phyloP scores from a whole-genome alignment of 306 rosid genomes.

The Lablab purpureus region DNA sequence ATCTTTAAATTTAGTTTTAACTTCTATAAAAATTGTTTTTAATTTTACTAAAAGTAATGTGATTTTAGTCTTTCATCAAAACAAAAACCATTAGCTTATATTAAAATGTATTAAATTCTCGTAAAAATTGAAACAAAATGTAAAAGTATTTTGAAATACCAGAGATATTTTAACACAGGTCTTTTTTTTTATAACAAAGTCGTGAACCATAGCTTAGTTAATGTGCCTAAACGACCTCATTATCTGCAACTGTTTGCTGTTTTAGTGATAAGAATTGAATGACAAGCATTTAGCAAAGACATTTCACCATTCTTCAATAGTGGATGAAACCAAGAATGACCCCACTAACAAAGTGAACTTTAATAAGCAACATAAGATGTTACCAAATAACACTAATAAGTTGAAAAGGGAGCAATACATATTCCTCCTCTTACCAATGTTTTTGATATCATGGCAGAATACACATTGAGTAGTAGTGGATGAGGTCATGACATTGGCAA shows the following conservation, averaged over 20 bases:
- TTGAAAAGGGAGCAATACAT: background rate
- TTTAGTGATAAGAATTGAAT: background rate
- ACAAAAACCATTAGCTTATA: background rate
- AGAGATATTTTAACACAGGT: background rate
- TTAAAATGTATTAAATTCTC: background rate
- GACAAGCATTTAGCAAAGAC: background rate
- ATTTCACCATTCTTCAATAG: background rate
- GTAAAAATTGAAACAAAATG: background rate
- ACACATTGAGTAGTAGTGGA: constrained; percentile 15
- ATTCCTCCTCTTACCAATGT: background rate
- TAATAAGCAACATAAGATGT: background rate
- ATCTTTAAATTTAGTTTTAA: background rate
- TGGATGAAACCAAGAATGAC: background rate
- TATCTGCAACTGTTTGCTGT: background rate
- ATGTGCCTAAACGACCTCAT: background rate
- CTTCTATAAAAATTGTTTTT: background rate
- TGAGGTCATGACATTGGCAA: constrained; percentile 23
- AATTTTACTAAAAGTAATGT: background rate
- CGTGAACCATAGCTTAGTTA: background rate
- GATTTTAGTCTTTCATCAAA: background rate
- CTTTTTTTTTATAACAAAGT: background rate
- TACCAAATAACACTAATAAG: background rate
- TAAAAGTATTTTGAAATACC: background rate
- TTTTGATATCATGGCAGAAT: constrained; percentile 21
- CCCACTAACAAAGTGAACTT: constrained; percentile 2